phyloP scores from a whole-genome alignment of 805 yeast species.

The Isabelozyma heimii region DNA sequence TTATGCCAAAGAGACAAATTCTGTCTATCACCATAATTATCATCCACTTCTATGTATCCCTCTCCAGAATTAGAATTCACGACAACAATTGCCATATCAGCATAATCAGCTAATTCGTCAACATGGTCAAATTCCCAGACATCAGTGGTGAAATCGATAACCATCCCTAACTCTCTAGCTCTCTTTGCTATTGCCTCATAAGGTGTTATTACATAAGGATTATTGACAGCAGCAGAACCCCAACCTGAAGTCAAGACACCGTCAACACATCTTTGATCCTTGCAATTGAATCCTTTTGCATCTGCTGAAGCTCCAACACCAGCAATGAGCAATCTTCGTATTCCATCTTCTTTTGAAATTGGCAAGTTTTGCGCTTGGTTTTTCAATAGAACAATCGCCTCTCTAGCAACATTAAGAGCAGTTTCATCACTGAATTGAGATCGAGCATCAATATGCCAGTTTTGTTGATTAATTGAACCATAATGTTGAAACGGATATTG shows the following conservation, averaged over 20 bases:
- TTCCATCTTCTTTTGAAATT: slow-evolving; percentile 41
- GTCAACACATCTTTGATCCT: slow-evolving; percentile 49
- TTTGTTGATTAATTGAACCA: slow-evolving; percentile 53
- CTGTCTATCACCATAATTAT: slow-evolving; percentile 57
- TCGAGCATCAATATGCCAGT: slow-evolving; percentile 55
- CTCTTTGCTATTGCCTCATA: slow-evolving; percentile 50
- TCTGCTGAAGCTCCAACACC: slow-evolving; percentile 54
- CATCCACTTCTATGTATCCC: slow-evolving; percentile 56
- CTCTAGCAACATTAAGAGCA: slow-evolving; percentile 54
- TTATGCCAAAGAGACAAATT: slow-evolving; percentile 55
- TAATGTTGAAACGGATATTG: slow-evolving; percentile 50
- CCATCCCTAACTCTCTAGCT: slow-evolving; percentile 46
- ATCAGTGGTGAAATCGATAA: slow-evolving; percentile 43
- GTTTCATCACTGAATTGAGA: slow-evolving; percentile 45
- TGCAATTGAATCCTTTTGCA: slow-evolving; percentile 51
- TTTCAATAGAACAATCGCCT: slow-evolving; percentile 55
- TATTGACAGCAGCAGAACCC: slow-evolving; percentile 62
- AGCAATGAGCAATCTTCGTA: slow-evolving; percentile 42
- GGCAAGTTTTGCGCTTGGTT: slow-evolving; percentile 53
- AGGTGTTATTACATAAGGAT: slow-evolving; percentile 58
- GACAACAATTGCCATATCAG: slow-evolving; percentile 54
- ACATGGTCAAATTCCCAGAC: slow-evolving; percentile 45
- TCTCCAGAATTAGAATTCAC: slow-evolving; percentile 58
- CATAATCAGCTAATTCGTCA: slow-evolving; percentile 44
- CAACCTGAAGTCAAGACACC: slow-evolving; percentile 61